Evolutionary conservation across 768 basidiomycete genomes (phyloP), one percentile per base, ranked within the genome.

Genomic region (Naganishia kalamii): DNA sequence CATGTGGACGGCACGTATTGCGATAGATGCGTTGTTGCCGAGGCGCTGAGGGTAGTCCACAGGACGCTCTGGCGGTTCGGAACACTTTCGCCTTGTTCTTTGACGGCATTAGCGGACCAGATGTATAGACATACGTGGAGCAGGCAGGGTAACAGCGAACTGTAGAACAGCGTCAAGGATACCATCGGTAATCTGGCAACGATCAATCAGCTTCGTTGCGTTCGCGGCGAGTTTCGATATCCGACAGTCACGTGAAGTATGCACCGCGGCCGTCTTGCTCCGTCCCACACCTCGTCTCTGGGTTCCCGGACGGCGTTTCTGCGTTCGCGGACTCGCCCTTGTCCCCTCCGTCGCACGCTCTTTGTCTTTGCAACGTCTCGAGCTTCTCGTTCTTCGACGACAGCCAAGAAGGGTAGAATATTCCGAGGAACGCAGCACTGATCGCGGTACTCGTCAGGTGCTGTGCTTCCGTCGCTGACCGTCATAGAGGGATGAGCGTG

Each of bases 61-160:
- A n/a, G n/a, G n/a, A n/a, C n/a, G n/a, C n/a, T n/a, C n/a, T n/a
- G n/a, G n/a, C n/a, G n/a, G n/a, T n/a, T n/a, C n/a, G n/a, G n/a
- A n/a, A n/a, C n/a, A n/a, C n/a, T n/a, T n/a, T n/a, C n/a, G n/a
- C n/a, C n/a, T n/a, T n/a, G n/a, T 15, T 23, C 52, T 13, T 13
- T 49, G 19, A 13, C 48, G 4, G 48, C 30, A 32, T 12, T 17
- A 2, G 66, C 60, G 35, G 72, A 69, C 73, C 74, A 79, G 52
- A 79, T 75, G 0, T 69, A 70, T 11, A 79, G 69, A 37, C 75
- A 21, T 1, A 77, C 66, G 43, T 76, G 76, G 19, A 79, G 74
- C 35, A 75, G 63, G 8, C 76, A 70, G 11, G 73, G 75, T 0
- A 77, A 67, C 3, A 77, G 63, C 8, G 77, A 75, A 11, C 77